Evolutionary conservation across 371 early-diverging fungal species (phyloP).

Genomic region (Mucor sp.): DNA sequence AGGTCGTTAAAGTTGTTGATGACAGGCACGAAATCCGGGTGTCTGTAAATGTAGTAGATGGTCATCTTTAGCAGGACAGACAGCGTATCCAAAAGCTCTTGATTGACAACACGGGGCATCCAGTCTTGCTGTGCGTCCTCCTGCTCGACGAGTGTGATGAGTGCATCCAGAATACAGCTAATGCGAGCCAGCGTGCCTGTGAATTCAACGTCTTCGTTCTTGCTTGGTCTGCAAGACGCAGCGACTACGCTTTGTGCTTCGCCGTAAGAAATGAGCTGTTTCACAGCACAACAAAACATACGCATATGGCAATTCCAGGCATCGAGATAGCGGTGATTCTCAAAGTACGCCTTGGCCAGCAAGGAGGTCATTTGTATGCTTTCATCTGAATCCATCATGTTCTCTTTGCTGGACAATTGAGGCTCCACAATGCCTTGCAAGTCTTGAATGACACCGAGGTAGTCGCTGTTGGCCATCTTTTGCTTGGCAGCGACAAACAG

Average conservation of each 20-base stretch:
- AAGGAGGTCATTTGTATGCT: slow-evolving; percentile 15
- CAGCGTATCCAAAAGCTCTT: slow-evolving; percentile 1
- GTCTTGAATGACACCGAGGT: slow-evolving; percentile 43
- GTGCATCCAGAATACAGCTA: not conserved
- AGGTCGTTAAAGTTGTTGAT: slow-evolving; percentile 43
- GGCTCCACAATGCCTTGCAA: slow-evolving; percentile 28
- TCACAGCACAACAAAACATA: slow-evolving; percentile 21
- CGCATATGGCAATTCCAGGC: slow-evolving; percentile 39
- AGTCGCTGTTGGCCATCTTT: slow-evolving; percentile 45
- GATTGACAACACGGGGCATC: slow-evolving; percentile 1
- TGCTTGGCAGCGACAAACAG: slow-evolving; percentile 41
- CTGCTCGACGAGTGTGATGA: not conserved
- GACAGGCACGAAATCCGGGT: slow-evolving; percentile 50
- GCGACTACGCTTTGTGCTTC: not conserved
- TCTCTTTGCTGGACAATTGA: slow-evolving; percentile 9
- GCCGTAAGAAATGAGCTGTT: slow-evolving; percentile 35
- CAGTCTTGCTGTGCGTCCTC: not conserved
- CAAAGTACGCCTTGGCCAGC: slow-evolving; percentile 31
- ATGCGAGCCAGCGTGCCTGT: slow-evolving; percentile 9
- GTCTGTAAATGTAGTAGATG: slow-evolving; percentile 43
- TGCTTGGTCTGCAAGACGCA: slow-evolving; percentile 5
- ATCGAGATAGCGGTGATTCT: slow-evolving; percentile 19
- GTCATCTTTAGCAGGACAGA: slow-evolving; percentile 21
- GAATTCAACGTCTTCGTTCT: slow-evolving; percentile 34
- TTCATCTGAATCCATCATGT: slow-evolving; percentile 25